Percentiles rank a stretch among this genome's conserved stretches.
phyloP scores from a whole-genome alignment of 768 basidiomycete genomes.

The Leccinum pellstonianum region DNA sequence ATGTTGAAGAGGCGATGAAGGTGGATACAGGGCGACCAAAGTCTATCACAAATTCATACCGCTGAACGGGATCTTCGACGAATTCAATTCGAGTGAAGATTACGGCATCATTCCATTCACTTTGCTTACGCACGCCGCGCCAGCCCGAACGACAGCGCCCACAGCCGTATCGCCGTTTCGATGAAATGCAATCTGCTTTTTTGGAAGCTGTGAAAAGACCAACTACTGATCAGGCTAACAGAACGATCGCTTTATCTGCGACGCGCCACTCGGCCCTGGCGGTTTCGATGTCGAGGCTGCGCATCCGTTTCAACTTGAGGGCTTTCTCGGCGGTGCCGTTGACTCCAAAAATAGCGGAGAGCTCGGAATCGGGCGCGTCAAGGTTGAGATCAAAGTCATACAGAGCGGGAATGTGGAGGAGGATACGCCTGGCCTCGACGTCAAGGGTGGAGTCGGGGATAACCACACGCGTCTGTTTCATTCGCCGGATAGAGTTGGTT shows the following conservation, averaged over 20 bases:
- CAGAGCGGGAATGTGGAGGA: slow-evolving; percentile 47
- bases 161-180: slow-evolving; percentile 4
- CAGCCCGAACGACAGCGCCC: not conserved
- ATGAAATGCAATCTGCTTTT: not conserved
- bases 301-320: slow-evolving; percentile 55
- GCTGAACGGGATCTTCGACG: not conserved
- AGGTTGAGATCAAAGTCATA: slow-evolving; percentile 60
- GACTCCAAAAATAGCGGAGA: slow-evolving; percentile 32
- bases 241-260: slow-evolving; percentile 46
- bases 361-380: slow-evolving; percentile 52
- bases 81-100: not conserved
- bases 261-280: slow-evolving; percentile 71
- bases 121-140: not conserved
- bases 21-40: not conserved
- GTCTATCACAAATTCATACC: not conserved
- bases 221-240: slow-evolving; percentile 37
- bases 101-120: not conserved
- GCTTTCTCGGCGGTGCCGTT: slow-evolving; percentile 24
- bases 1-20: not conserved
- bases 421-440: slow-evolving; percentile 59
- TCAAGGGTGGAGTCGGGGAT: slow-evolving; percentile 56
- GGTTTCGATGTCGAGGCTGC: slow-evolving; percentile 57
- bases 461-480: slow-evolving; percentile 39
- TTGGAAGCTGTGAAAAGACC: slow-evolving; percentile 1
- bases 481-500: not conserved